These are phyloP conservation scores for Barnettozyma populi DNA, from an alignment of 805 yeast species.

Conservation along the genomic window DNA sequence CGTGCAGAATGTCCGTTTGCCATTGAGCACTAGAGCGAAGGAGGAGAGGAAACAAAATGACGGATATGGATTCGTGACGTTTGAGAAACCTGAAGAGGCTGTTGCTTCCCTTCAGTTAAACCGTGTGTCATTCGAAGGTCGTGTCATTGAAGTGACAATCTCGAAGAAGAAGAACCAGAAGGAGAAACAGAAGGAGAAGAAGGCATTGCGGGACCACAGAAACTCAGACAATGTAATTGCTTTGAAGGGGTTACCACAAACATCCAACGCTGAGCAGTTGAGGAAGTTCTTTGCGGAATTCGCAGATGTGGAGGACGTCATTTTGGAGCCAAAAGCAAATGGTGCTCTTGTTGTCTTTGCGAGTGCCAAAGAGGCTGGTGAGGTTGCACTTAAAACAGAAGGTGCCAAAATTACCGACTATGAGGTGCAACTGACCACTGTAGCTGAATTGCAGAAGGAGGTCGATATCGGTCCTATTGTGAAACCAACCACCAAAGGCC, in stretches of 20 bases:
- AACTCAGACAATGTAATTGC: slow-evolving; percentile 21
- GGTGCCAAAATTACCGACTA: slow-evolving; percentile 35
- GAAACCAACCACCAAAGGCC: not conserved
- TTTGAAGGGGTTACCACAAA: slow-evolving; percentile 30
- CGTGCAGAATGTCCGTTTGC: slow-evolving; percentile 48
- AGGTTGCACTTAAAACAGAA: slow-evolving; percentile 38
- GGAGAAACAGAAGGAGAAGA: slow-evolving; percentile 26
- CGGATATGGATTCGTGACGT: slow-evolving; percentile 65
- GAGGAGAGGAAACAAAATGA: slow-evolving; percentile 33
- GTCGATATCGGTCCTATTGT: not conserved
- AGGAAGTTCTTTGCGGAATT: slow-evolving; percentile 25
- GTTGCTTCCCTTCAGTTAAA: slow-evolving; percentile 39
- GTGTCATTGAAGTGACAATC: slow-evolving; percentile 43
- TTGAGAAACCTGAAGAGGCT: slow-evolving; percentile 39
- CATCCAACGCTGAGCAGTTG: slow-evolving; percentile 33
- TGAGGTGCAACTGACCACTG: slow-evolving; percentile 29
- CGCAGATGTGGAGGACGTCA: slow-evolving; percentile 38
- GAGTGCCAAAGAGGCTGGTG: slow-evolving; percentile 42
- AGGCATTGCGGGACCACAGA: slow-evolving; percentile 16
- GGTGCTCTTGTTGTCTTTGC: slow-evolving; percentile 49
- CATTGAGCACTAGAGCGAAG: slow-evolving; percentile 29
- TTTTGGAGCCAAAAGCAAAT: slow-evolving; percentile 38
- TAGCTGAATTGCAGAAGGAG: slow-evolving; percentile 26
- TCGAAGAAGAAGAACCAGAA: slow-evolving; percentile 38
- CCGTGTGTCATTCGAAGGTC: slow-evolving; percentile 37